Evolutionary conservation across 805 yeast genomes (phyloP), one percentile per base, ranked within the genome.

Genomic region (Metschnikowia gruessii): DNA sequence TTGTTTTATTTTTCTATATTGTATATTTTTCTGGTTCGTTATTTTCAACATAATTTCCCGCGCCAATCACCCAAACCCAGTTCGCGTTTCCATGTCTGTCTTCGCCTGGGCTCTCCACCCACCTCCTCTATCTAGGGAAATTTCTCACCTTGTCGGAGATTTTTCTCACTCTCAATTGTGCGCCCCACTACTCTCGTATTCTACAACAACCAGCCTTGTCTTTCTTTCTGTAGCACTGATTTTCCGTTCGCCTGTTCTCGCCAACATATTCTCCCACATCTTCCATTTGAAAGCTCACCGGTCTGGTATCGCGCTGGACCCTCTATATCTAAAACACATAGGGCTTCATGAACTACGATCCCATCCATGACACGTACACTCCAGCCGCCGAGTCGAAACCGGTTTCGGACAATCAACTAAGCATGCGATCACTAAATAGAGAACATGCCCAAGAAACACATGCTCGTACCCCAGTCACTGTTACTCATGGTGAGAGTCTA

Each of bases 281-380:
- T 39, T 30, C 32, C 37, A 9, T 22, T 42, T 28, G 26, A 18
- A 22, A 19, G 37, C 42, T 36, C 31, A 19, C 29, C 21, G 45
- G 40, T 29, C 26, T 42, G 37, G 37, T 32, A 15, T 37, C 40
- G 40, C 39, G 28, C 42, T 33, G 30, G 35, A 43, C 33, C 15
- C 19, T 12, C 15, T 34, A 11, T 35, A 17, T 31, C 18, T 17
- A 21, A 21, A 32, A n/a, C 22, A 21, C 15, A 6, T n/a, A 12
- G 30, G 18, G 22, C 31, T 22, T 29, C 28, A 70, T 70, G 76
- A 70, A 64, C 53, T 70, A 70, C 68, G 74, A 70, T 50, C 76
- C 76, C 12, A 68, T 70, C 22, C 74, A 70, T 52, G 76, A 70
- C 49, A 70, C 66, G 3, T 64, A 56, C 47, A 51, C 55, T 15